Conservation (phyloP, 1,284 basidiomycete genomes). For the Ceratobasidium sp. region DNA sequence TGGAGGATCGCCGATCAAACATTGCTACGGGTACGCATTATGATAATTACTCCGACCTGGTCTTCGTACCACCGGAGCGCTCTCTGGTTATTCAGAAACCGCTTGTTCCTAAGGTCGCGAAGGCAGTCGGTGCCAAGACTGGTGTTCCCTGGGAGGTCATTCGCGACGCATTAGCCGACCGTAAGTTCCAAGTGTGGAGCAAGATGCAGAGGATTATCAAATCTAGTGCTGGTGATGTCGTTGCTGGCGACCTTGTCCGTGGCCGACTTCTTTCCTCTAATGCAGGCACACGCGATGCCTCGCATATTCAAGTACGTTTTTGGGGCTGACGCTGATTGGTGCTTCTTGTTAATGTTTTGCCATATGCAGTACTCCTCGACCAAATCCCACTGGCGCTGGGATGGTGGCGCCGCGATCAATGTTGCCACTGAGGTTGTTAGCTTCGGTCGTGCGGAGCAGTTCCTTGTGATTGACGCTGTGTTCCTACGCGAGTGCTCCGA, state of each 20-base stretch:
- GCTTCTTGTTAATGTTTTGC: background rate
- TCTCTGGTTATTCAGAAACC: slow-evolving; percentile 45
- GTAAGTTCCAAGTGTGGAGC: slow-evolving; percentile 12
- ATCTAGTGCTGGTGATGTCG: background rate
- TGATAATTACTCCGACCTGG: background rate
- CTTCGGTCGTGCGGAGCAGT: slow-evolving; percentile 21
- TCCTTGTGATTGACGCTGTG: slow-evolving; percentile 19
- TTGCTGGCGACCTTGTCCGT: slow-evolving; percentile 4
- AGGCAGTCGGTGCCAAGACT: background rate
- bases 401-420: background rate
- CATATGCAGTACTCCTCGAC: slow-evolving; percentile 9
- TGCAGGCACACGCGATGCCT: slow-evolving; percentile 5
- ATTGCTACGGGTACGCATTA: background rate
- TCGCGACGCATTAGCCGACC: background rate
- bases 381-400: slow-evolving; percentile 31
- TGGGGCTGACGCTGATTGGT: background rate
- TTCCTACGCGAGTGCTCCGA: slow-evolving; percentile 37
- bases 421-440: background rate
- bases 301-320: slow-evolving; percentile 11
- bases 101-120: slow-evolving; percentile 35
- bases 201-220: slow-evolving; percentile 28
- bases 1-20: background rate
- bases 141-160: background rate
- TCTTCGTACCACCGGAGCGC: slow-evolving; percentile 1
- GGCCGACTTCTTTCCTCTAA: background rate